Percentiles rank a stretch among this genome's conserved stretches.
Evolutionary conservation across 805 yeast species (phyloP).

Genomic region (Candida hungchunana): DNA sequence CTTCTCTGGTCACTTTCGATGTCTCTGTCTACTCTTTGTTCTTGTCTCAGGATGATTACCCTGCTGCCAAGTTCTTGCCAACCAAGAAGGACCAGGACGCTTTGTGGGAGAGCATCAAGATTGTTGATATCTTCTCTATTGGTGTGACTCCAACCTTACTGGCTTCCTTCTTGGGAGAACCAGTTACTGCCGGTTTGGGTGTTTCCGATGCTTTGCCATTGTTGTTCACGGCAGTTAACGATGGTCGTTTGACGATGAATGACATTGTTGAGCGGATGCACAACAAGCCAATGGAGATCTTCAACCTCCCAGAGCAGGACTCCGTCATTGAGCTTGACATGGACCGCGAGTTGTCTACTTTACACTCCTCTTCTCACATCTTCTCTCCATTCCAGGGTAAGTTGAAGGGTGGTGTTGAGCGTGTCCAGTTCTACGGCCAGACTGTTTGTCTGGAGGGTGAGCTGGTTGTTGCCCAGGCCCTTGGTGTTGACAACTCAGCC

Average conservation of each 20-base stretch:
- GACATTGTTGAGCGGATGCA: conserved; percentile 73
- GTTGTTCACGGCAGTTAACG: conserved; percentile 73
- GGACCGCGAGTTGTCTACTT: conserved; percentile 56
- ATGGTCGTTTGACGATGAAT: conserved; percentile 63
- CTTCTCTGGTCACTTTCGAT: conserved; percentile 83
- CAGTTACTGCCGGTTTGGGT: conserved; percentile 69
- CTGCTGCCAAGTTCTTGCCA: conserved; percentile 72
- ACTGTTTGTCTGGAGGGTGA: conserved; percentile 85
- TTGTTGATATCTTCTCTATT: conserved; percentile 82
- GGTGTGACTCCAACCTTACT: conserved; percentile 75
- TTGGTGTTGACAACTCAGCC: conserved; percentile 43
- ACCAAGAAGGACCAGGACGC: conserved; percentile 74
- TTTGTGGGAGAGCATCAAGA: conserved; percentile 70
- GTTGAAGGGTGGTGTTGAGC: conserved; percentile 79
- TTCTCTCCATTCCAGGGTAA: conserved; percentile 57
- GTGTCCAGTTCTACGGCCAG: conserved; percentile 75
- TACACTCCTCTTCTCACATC: conserved; percentile 34
- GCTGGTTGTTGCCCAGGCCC: conserved; percentile 52
- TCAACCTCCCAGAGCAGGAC: conserved; percentile 78
- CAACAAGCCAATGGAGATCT: conserved; percentile 76
- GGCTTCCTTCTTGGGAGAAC: conserved; percentile 59
- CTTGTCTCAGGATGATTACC: conserved; percentile 66
- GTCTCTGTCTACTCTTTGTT: conserved; percentile 78
- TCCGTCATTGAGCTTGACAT: conserved; percentile 78
- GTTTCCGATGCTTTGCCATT: conserved; percentile 78